These are phyloP conservation scores for Starmerella gropengiesseri DNA, from an alignment of 805 yeast genomes.

Conservation along the genomic window DNA sequence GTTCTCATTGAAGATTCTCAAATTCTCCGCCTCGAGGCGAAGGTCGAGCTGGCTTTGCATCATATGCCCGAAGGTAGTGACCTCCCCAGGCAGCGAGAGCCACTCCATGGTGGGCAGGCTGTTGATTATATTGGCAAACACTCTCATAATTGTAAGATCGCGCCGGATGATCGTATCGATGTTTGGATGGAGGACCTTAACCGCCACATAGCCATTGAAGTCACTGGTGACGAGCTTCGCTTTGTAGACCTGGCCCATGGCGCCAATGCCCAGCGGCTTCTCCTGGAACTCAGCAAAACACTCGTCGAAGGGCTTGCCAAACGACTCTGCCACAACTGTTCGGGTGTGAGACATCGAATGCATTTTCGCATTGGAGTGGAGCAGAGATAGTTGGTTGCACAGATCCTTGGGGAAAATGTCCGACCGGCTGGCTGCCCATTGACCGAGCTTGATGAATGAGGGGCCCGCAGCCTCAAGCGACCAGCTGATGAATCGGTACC, in stretches of 20 bases:
- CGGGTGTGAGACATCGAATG: conserved; percentile 59
- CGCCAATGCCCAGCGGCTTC: conserved; percentile 89
- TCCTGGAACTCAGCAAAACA: conserved; percentile 69
- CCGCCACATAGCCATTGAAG: conserved; percentile 49
- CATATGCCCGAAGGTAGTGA: conserved; percentile 69
- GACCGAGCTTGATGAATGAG: conserved; percentile 69
- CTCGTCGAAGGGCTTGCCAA: conserved; percentile 53
- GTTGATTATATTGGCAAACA: conserved; percentile 64
- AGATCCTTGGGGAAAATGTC: conserved; percentile 76
- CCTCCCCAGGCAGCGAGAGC: conserved; percentile 91
- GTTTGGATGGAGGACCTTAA: conserved; percentile 84
- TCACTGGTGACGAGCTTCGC: conserved; percentile 44
- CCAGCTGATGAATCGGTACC: conserved; percentile 58
- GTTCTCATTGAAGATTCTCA: conserved; percentile 58
- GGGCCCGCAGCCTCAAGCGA: conserved; percentile 84
- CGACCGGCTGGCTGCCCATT: conserved; percentile 97
- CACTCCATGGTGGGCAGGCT: conserved; percentile 91
- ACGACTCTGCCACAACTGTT: conserved; percentile 46
- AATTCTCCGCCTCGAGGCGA: conserved; percentile 77
- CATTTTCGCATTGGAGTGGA: conserved; percentile 74
- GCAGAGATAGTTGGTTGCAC: conserved; percentile 61
- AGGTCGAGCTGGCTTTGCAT: conserved; percentile 86
- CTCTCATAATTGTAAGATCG: conserved; percentile 73
- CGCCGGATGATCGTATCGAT: conserved; percentile 63
- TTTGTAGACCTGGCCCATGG: conserved; percentile 89